Evolutionary conservation across 805 yeast species (phyloP).

Genomic region (Pichia phayaonensis): DNA sequence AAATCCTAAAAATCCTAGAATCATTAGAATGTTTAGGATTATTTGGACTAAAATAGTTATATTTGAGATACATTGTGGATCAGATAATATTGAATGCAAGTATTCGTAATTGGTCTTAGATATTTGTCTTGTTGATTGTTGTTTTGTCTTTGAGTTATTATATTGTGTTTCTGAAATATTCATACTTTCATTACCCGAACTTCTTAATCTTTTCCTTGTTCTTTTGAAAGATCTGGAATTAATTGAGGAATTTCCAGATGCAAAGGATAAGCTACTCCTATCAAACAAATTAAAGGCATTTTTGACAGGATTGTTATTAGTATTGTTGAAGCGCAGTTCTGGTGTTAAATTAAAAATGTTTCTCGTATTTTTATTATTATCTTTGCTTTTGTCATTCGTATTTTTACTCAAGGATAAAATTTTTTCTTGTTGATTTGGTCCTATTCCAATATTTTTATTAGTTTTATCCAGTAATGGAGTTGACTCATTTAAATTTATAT

Average conservation of each 20-base stretch:
- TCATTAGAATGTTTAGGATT: constrained; percentile 19
- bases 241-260: constrained; percentile 6
- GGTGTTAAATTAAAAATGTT: constrained; percentile 15
- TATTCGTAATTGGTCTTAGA: background rate
- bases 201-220: constrained; percentile 15
- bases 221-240: constrained; percentile 8
- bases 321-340: constrained; percentile 4
- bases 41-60: constrained; percentile 22
- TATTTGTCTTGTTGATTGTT: background rate
- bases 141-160: background rate
- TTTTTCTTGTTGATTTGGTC: background rate
- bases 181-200: background rate
- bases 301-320: constrained; percentile 20
- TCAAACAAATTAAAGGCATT: constrained; percentile 27
- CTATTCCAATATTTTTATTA: background rate
- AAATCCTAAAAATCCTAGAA: constrained; percentile 15
- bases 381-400: background rate
- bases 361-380: background rate
- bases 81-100: constrained; percentile 16
- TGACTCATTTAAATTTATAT: background rate
- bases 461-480: background rate
- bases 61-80: constrained; percentile 24
- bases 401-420: no score
- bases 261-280: constrained; percentile 3
- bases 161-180: background rate